Percentiles rank a stretch among this genome's conserved stretches.
These are phyloP conservation scores for Drechslerella coelobrocha DNA, from an alignment of 2,329 filamentous ascomycete species.

Conservation along the genomic window DNA sequence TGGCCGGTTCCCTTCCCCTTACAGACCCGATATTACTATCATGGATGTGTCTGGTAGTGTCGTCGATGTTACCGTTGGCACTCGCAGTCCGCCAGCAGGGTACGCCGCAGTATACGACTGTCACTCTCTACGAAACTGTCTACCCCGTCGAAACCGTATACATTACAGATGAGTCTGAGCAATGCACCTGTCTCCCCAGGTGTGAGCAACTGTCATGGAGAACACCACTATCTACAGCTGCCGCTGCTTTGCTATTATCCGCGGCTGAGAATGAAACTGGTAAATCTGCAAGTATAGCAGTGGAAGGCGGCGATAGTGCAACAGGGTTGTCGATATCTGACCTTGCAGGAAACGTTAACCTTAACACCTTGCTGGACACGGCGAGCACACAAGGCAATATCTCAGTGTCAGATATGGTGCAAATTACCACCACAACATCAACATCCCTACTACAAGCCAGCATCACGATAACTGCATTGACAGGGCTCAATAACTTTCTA, in stretches of 20 bases:
- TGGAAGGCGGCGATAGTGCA: not conserved
- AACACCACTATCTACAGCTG: not conserved
- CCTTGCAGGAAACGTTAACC: not conserved
- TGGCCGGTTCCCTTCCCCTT: too few species aligned
- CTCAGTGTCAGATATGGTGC: not conserved
- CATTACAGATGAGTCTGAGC: slow-evolving; percentile 4
- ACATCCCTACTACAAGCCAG: too few species aligned
- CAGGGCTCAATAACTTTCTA: too few species aligned
- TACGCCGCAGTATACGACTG: slow-evolving; percentile 15
- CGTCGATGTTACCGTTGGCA: not conserved
- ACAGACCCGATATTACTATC: not conserved
- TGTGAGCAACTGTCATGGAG: slow-evolving; percentile 11
- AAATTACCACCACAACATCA: not conserved
- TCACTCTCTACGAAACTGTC: slow-evolving; percentile 17
- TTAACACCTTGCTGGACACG: not conserved
- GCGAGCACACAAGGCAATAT: not conserved
- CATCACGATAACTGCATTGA: too few species aligned
- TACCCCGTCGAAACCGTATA: slow-evolving; percentile 21
- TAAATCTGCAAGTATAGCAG: not conserved
- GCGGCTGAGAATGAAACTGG: not conserved
- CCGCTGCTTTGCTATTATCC: slow-evolving; percentile 1
- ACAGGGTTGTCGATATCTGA: not conserved
- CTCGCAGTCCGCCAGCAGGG: not conserved
- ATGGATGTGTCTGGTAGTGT: not conserved
- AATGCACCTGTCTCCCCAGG: not conserved